Evolutionary conservation across 495 filamentous ascomycete species (phyloP), one percentile per base, ranked within the genome.

Genomic region (Annulohypoxylon maeteangense): DNA sequence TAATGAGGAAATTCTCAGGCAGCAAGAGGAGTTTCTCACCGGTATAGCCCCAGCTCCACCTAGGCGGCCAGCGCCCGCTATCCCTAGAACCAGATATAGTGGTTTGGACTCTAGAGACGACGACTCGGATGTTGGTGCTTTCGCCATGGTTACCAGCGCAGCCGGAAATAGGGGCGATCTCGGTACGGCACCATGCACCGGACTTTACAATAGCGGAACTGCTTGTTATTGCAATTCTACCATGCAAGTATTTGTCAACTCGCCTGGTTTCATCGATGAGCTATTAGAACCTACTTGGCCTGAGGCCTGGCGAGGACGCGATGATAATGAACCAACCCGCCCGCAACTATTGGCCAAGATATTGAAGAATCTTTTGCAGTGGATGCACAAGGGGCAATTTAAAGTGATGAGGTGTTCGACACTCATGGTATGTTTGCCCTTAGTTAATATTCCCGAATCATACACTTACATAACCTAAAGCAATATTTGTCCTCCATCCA

Each of bases 161-260:
- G 16, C 40, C 55, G n/a, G 31, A 32, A 56, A 10, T n/a, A 23
- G 12, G 47, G 34, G 31, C 45, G 0, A 0, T 5, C 32, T 36
- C 32, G 32, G 5, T 56, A 32, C 70, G 60, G 12, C 3, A 16
- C 50, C 56, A 38, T 11, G 74, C 54, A 95, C 92, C 3, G 96
- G 95, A 1, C 84, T 98, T 7, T 76, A 87, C 42, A 98, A 97
- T 72, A 90, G 91, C 23, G 89, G 91, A 8, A 90, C 91, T 10
- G 92, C 89, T 6, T 99, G 95, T 78, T 99, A 65, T 95, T 76
- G 93, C 94, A 87, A 98, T 81, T 88, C 91, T 12, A 90, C 89
- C 3, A 79, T 99, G 12, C 95, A 99, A 77, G 91, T 89, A 65
- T 80, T 98, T 60, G 90, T 91, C 65, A 90, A 90, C 3, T 95